Conservation (phyloP, 257 asterid species). For the Solanum raphanifolium region DNA sequence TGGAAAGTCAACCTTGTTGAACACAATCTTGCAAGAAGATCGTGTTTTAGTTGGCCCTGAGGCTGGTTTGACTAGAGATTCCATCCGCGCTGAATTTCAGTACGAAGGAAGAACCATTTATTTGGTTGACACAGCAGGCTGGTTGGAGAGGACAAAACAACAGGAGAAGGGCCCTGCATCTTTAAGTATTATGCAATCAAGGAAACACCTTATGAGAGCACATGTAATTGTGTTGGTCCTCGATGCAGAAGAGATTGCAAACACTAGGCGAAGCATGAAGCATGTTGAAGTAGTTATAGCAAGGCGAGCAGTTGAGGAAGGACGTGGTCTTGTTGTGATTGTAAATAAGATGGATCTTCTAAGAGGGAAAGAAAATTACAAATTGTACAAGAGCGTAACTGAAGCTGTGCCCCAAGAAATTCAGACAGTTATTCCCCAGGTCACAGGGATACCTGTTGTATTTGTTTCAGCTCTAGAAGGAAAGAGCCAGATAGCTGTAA, state of each 20-base stretch:
- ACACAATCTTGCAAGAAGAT: conserved; percentile 83
- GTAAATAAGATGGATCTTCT: conserved; percentile 93
- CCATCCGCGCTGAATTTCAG: conserved; percentile 76
- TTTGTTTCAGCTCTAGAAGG: conserved; percentile 94
- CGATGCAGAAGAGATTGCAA: conserved; percentile 88
- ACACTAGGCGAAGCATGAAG: conserved; percentile 69
- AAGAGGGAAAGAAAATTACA: conserved; percentile 42
- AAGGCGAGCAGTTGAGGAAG: conserved; percentile 93
- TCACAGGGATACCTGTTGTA: conserved; percentile 79
- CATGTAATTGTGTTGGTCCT: conserved; percentile 89
- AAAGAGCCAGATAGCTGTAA: conserved; percentile 52
- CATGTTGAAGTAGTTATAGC: conserved; percentile 97
- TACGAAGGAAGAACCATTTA: conserved; percentile 73
- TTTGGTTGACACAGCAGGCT: conserved; percentile 96
- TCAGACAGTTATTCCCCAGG: conserved; percentile 94
- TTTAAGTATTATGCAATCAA: conserved; percentile 87
- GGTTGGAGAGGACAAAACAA: conserved; percentile 92
- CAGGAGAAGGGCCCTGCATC: conserved; percentile 91
- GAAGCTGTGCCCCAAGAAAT: conserved; percentile 80
- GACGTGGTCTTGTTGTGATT: conserved; percentile 77
- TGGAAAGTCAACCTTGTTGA: conserved; percentile 91
- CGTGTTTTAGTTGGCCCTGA: conserved; percentile 97
- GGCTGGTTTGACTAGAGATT: conserved; percentile 97
- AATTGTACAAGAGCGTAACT: conserved; percentile 43
- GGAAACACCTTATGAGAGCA: conserved; percentile 97